phyloP scores from a whole-genome alignment of 208 protist genomes.

The Leishmania braziliensis region DNA sequence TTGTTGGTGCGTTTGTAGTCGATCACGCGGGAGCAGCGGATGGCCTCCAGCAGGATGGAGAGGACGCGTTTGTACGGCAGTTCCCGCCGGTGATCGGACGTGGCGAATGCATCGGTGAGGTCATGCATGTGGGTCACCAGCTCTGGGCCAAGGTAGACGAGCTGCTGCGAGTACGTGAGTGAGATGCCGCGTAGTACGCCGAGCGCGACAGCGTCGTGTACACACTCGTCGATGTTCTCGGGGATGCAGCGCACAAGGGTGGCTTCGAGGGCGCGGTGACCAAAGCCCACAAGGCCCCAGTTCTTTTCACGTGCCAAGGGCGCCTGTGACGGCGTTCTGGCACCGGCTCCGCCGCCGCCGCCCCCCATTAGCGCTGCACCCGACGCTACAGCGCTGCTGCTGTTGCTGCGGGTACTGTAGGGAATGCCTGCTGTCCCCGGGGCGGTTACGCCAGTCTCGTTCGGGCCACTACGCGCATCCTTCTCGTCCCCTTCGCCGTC shows the following conservation, averaged over 20 bases:
- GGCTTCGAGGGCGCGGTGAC: conserved; percentile 56
- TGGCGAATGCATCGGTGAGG: conserved; percentile 74
- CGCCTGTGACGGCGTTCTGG: background rate
- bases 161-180: conserved; percentile 50
- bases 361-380: background rate
- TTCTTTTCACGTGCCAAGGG: conserved; percentile 27
- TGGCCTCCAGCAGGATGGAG: conserved; percentile 71
- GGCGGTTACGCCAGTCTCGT: background rate
- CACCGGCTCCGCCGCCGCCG: conserved; percentile 8
- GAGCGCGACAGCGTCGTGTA: conserved; percentile 55
- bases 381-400: background rate
- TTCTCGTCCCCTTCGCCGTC: conserved; percentile 24
- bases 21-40: conserved; percentile 65
- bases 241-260: conserved; percentile 65
- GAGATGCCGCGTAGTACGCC: conserved; percentile 71
- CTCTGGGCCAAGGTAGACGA: conserved; percentile 47
- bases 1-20: conserved; percentile 71
- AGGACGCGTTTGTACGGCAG: conserved; percentile 71
- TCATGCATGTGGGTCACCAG: conserved; percentile 72
- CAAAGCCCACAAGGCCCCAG: conserved; percentile 54
- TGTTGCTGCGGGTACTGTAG: conserved; percentile 20
- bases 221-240: conserved; percentile 56
- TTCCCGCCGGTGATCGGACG: conserved; percentile 54
- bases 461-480: background rate
- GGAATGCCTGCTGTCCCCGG: background rate